phyloP scores from a whole-genome alignment of 805 yeast genomes.

The Saccharomycopsis malanga region DNA sequence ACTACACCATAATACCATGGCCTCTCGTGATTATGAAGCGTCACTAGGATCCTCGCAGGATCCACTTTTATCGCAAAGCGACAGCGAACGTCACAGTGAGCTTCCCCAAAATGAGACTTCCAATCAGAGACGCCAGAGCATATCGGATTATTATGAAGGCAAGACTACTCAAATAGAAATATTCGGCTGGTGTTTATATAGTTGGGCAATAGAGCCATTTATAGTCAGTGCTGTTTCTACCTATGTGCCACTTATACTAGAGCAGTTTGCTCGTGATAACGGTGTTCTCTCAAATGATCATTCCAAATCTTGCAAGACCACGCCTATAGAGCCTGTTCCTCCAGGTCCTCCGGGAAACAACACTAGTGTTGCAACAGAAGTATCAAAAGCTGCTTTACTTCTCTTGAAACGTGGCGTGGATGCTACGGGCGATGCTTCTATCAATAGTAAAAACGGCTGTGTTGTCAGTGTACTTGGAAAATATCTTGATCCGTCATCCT shows the following conservation, averaged over 20 bases:
- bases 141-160: conserved; percentile 15
- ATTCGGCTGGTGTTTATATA: conserved; percentile 61
- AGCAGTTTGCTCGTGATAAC: conserved; percentile 64
- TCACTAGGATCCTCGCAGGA: neutral
- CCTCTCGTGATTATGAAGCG: neutral
- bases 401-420: conserved; percentile 24
- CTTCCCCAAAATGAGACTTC: no score
- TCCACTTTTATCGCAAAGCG: neutral
- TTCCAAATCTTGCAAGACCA: conserved; percentile 44
- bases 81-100: neutral
- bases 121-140: neutral
- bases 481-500: conserved; percentile 65
- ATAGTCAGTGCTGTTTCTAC: conserved; percentile 75
- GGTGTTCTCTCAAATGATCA: conserved; percentile 61
- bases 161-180: conserved; percentile 38
- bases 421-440: conserved; percentile 2
- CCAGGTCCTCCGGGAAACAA: conserved; percentile 29
- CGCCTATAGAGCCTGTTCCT: conserved; percentile 27
- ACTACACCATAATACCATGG: no score
- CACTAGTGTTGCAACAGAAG: conserved; percentile 16
- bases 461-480: conserved; percentile 39
- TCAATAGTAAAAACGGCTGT: conserved; percentile 31
- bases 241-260: conserved; percentile 64
- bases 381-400: conserved; percentile 11
- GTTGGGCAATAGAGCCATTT: conserved; percentile 77